phyloP scores from a whole-genome alignment of 495 filamentous ascomycete genomes.

The Penicillium ochrochloron region DNA sequence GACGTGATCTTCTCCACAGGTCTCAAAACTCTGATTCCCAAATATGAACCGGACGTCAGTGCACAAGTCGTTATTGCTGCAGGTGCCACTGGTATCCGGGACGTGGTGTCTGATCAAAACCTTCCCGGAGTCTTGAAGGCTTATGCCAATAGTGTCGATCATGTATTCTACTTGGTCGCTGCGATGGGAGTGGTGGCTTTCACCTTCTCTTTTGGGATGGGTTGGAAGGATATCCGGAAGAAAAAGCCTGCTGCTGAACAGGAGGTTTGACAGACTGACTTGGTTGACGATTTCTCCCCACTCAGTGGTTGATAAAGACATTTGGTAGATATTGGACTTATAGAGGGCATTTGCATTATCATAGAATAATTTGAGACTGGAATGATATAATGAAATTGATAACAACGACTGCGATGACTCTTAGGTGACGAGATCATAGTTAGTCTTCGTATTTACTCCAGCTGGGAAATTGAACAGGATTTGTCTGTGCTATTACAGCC shows the following conservation, averaged over 20 bases:
- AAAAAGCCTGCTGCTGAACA: slow-evolving; percentile 36
- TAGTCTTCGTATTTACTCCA: no score
- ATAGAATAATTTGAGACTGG: not conserved
- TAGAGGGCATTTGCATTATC: not conserved
- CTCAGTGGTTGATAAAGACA: not conserved
- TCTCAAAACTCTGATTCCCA: slow-evolving; percentile 37
- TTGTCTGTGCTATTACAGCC: no score
- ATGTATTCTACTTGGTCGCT: slow-evolving; percentile 47
- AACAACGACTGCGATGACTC: not conserved
- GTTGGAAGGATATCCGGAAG: slow-evolving; percentile 58
- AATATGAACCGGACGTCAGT: slow-evolving; percentile 43
- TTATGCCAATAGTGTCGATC: slow-evolving; percentile 45
- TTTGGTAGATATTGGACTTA: not conserved
- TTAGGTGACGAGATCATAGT: not conserved
- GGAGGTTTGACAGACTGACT: slow-evolving; percentile 2
- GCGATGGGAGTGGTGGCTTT: slow-evolving; percentile 33
- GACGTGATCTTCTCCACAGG: slow-evolving; percentile 55
- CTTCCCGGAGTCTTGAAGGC: slow-evolving; percentile 45
- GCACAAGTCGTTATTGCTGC: slow-evolving; percentile 42
- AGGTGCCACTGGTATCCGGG: slow-evolving; percentile 46
- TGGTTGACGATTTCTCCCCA: not conserved
- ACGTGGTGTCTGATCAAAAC: slow-evolving; percentile 31
- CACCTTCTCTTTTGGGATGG: slow-evolving; percentile 51
- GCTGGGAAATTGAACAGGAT: no score
- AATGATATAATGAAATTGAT: not conserved